Base-by-base conservation (phyloP, 306 rosid genomes). In the Pterocarpus santalinus region DNA sequence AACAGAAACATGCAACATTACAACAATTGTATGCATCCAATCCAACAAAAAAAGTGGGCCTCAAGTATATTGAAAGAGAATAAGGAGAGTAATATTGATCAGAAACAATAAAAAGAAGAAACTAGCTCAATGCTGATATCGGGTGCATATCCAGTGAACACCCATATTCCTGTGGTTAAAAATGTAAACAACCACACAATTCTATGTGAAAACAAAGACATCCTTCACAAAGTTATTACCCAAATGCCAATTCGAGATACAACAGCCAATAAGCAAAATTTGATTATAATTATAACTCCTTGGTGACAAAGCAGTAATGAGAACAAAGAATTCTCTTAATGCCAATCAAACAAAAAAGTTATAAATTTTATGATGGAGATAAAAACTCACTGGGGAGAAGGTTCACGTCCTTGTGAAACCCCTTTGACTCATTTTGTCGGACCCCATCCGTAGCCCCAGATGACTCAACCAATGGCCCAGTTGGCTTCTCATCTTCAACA, bases 341-440 rank as follows among this genome's bases (percentile, higher is more conserved):
- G 28, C 2, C 33, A 49, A 28, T 62, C n/a, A 39, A 64, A 35
- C 65, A 83, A 11, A 43, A 43, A 43, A 43, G 47, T 43, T 43
- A 43, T 5, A 43, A 43, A 43, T 8, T 43, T 43, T 22, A 22
- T 22, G 28, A 22, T 22, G 1, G 28, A 22, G 28, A 22, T 55
- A 0, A 38, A 9, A 57, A 88, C 98, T 92, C 80, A 94, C 98
- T 94, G 3, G 97, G 94, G 81, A 92, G 97, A 78, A 87, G 84
- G 83, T 41, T 86, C 44, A 94, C 44, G 75, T 90, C 97, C 85
- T 89, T 94, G 38, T 88, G 94, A 70, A 91, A 81, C 0, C 81
- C 80, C 70, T 41, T 77, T 9, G 92, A 75, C 72, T 82, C 80
- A 58, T 73, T 78, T 14, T 39, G 88, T 76, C 10, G 82, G 78